Conservation (phyloP, 495 filamentous ascomycete genomes). For the Ascobolus immersus region DNA sequence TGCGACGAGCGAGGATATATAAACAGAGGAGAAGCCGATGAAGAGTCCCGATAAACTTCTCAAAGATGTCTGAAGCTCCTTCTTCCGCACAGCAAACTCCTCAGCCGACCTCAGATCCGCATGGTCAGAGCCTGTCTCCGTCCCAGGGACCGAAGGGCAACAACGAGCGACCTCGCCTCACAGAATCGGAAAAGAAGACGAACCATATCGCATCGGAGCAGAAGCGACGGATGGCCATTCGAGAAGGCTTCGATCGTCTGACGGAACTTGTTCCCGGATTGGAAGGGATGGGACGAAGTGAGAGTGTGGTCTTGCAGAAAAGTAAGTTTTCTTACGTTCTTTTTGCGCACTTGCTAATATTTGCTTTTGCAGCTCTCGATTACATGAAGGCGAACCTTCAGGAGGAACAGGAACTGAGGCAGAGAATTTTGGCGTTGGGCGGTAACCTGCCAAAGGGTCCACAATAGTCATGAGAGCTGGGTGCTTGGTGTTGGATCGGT, state of each 20-base stretch:
- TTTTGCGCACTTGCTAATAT: conserved; percentile 5
- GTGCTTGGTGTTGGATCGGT: too few relatives aligned
- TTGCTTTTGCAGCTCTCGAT: conserved; percentile 28
- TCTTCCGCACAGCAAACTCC: too few relatives aligned
- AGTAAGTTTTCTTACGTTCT: conserved; percentile 6
- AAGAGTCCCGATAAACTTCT: too few relatives aligned
- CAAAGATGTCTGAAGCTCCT: too few relatives aligned
- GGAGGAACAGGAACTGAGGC: conserved; percentile 34
- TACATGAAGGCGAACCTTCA: conserved; percentile 41
- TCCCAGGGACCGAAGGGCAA: too few relatives aligned
- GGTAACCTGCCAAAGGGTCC: conserved; percentile 22
- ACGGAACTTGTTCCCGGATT: conserved; percentile 62
- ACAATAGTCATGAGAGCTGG: conserved; percentile 8
- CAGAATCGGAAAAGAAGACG: conserved; percentile 66
- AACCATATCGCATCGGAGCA: conserved; percentile 82
- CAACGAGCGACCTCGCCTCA: conserved; percentile 44
- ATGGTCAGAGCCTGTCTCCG: too few relatives aligned
- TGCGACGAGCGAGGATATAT: too few relatives aligned
- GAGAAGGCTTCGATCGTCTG: conserved; percentile 63
- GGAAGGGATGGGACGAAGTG: conserved; percentile 60
- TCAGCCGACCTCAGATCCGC: too few relatives aligned
- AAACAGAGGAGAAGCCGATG: too few relatives aligned
- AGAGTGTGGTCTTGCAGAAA: conserved; percentile 54
- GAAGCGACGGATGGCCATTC: conserved; percentile 65
- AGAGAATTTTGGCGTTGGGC: conserved; percentile 33